A percentile compares a stretch with the other conserved stretches of the same genome.
These are phyloP conservation scores for Diddensiella caesifluorescens DNA, from an alignment of 805 yeast species.

Conservation along the genomic window DNA sequence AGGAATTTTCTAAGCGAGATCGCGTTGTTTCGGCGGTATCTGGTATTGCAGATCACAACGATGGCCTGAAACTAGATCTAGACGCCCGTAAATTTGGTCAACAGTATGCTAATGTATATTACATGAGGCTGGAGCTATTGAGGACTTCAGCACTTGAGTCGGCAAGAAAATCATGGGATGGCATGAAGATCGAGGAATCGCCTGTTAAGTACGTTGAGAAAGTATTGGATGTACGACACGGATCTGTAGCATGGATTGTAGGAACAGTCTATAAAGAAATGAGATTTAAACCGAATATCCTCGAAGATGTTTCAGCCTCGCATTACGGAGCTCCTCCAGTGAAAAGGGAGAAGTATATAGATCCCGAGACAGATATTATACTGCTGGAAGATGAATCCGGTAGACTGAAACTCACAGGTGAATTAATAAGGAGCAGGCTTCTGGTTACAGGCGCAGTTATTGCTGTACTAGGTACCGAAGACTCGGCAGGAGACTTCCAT, in stretches of 20 bases:
- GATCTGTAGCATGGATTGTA: conserved; percentile 68
- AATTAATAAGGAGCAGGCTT: conserved; percentile 42
- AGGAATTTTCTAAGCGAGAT: not conserved
- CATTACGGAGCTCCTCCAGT: conserved; percentile 35
- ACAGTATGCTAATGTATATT: conserved; percentile 58
- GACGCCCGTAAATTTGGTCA: conserved; percentile 42
- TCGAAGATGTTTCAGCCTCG: conserved; percentile 69
- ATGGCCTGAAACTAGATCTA: conserved; percentile 13
- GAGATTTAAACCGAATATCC: conserved; percentile 77
- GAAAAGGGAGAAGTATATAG: conserved; percentile 43
- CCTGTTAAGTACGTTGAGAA: conserved; percentile 41
- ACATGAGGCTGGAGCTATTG: conserved; percentile 44
- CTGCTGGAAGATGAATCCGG: conserved; percentile 94
- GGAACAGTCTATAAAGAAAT: conserved; percentile 85
- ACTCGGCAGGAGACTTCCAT: conserved; percentile 75
- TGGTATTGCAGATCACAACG: conserved; percentile 12
- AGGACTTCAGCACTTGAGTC: conserved; percentile 43
- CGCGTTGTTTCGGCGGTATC: conserved; percentile 2
- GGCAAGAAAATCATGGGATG: conserved; percentile 54
- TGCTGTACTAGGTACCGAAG: conserved; percentile 82
- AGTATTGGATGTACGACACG: conserved; percentile 58
- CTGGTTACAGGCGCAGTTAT: conserved; percentile 87
- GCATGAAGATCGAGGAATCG: conserved; percentile 38
- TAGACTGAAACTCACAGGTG: conserved; percentile 66
- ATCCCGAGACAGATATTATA: conserved; percentile 50